Percentiles rank a stretch among this genome's conserved stretches.
Conservation (phyloP, 1,139 yeast species). For the Nakaseomyces glabratus region DNA sequence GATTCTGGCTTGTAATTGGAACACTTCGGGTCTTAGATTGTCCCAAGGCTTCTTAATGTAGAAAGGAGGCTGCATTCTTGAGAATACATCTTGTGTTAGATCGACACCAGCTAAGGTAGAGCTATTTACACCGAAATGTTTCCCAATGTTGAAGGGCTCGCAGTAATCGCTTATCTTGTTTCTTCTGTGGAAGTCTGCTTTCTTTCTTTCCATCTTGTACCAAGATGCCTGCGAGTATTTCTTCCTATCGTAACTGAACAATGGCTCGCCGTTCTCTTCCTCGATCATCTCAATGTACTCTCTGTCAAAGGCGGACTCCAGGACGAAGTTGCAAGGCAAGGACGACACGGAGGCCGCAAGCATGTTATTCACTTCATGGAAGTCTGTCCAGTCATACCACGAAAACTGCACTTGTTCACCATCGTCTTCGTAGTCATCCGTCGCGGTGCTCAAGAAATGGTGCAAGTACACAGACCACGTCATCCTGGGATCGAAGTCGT, state of each 20-base stretch:
- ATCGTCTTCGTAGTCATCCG: constrained; percentile 1
- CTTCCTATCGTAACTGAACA: constrained; percentile 12
- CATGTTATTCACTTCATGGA: constrained; percentile 19
- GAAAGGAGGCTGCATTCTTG: constrained; percentile 9
- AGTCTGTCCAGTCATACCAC: constrained; percentile 28
- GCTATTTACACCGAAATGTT: constrained; percentile 1
- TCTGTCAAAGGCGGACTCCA: constrained; percentile 15
- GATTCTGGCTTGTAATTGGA: constrained; percentile 20
- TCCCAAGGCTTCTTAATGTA: constrained; percentile 10
- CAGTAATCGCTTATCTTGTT: constrained; percentile 3
- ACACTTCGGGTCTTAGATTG: constrained; percentile 21
- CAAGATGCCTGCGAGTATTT: constrained; percentile 11
- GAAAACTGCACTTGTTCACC: constrained; percentile 12
- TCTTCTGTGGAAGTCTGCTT: constrained; percentile 6
- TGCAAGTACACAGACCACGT: constrained; percentile 19
- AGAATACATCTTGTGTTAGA: constrained; percentile 6
- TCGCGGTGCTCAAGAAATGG: constrained; percentile 9
- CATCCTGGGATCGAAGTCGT: constrained; percentile 24
- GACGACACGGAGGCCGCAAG: constrained; percentile 8
- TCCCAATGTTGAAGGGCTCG: constrained; percentile 3
- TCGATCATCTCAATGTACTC: constrained; percentile 10
- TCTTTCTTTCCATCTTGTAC: constrained; percentile 11
- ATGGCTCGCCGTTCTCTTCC: constrained; percentile 11
- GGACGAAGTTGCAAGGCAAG: constrained; percentile 14
- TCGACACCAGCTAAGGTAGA: constrained; percentile 7